Conservation (phyloP, 2,329 filamentous ascomycete genomes). For the Macrophomina tecta region DNA sequence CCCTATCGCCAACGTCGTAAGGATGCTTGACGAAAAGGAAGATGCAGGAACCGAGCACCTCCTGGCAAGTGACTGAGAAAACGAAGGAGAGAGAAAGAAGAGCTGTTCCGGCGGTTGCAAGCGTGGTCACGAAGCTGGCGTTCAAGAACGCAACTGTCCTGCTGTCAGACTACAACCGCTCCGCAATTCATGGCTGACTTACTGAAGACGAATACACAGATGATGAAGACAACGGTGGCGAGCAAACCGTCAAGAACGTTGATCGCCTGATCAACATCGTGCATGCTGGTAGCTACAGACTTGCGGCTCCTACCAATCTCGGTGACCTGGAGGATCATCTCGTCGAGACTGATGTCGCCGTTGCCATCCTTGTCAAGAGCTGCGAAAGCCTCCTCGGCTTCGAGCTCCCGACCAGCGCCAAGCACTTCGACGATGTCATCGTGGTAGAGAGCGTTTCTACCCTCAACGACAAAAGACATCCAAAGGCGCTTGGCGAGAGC, state of each 20-base stretch:
- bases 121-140: slow-evolving; percentile 79
- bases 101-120: slow-evolving; percentile 89
- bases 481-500: slow-evolving; percentile 93
- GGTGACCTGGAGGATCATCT: slow-evolving; percentile 88
- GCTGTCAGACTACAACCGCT: background rate
- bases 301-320: slow-evolving; percentile 87
- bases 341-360: slow-evolving; percentile 91
- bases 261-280: slow-evolving; percentile 95
- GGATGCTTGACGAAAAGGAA: slow-evolving; percentile 99
- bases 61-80: slow-evolving; percentile 88
- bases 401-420: slow-evolving; percentile 71
- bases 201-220: slow-evolving; percentile 83
- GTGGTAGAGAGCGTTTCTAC: slow-evolving; percentile 75
- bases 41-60: slow-evolving; percentile 97
- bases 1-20: slow-evolving; percentile 92
- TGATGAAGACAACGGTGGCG: slow-evolving; percentile 77
- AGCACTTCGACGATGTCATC: slow-evolving; percentile 91
- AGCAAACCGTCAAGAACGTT: slow-evolving; percentile 87
- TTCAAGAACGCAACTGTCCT: slow-evolving; percentile 80
- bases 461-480: slow-evolving; percentile 97
- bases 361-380: slow-evolving; percentile 86
- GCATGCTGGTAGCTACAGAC: slow-evolving; percentile 89
- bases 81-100: slow-evolving; percentile 96
- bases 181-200: slow-evolving; percentile 43
- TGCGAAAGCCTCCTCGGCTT: slow-evolving; percentile 85